These are phyloP conservation scores for Singerocomus rubriflavus DNA, from an alignment of 1,284 basidiomycete genomes.

Conservation along the genomic window DNA sequence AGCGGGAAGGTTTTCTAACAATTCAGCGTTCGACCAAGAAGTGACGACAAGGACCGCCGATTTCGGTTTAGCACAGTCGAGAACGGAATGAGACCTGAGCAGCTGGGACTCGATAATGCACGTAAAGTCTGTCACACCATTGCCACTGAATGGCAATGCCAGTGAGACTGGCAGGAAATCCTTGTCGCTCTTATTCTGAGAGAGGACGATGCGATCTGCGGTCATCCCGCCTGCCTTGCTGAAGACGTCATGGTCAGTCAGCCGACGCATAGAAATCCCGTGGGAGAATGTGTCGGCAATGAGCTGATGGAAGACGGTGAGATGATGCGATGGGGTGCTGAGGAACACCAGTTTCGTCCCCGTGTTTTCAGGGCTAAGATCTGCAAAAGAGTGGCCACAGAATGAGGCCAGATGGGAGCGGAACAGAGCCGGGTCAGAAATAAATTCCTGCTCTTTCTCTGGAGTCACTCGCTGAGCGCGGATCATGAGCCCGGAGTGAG, in stretches of 20 bases:
- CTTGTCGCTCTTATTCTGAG: constrained; percentile 39
- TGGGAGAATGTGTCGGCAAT: constrained; percentile 60
- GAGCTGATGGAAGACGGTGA: constrained; percentile 52
- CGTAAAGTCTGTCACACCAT: constrained; percentile 60
- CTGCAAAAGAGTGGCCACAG: constrained; percentile 26
- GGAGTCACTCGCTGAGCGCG: constrained; percentile 60
- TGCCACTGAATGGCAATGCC: constrained; percentile 48
- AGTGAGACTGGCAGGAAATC: constrained; percentile 48
- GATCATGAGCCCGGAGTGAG: constrained; percentile 42
- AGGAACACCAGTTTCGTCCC: constrained; percentile 59
- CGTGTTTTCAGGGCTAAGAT: constrained; percentile 21
- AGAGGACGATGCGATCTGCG: constrained; percentile 58
- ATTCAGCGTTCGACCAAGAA: constrained; percentile 59
- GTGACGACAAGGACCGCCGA: constrained; percentile 61
- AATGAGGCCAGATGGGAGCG: constrained; percentile 41
- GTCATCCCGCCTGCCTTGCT: constrained; percentile 66
- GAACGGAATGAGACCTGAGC: constrained; percentile 63
- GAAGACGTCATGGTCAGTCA: constrained; percentile 67
- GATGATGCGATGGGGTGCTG: constrained; percentile 51
- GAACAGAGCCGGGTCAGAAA: constrained; percentile 46
- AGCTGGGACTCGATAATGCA: constrained; percentile 67
- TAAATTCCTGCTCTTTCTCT: constrained; percentile 49
- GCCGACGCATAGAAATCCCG: constrained; percentile 52
- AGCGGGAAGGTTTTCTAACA: constrained; percentile 51
- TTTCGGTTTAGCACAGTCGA: constrained; percentile 54